Evolutionary conservation across 169 alveolate species (phyloP), one percentile per base, ranked within the genome.

Genomic region (Eimeria acervulina): DNA sequence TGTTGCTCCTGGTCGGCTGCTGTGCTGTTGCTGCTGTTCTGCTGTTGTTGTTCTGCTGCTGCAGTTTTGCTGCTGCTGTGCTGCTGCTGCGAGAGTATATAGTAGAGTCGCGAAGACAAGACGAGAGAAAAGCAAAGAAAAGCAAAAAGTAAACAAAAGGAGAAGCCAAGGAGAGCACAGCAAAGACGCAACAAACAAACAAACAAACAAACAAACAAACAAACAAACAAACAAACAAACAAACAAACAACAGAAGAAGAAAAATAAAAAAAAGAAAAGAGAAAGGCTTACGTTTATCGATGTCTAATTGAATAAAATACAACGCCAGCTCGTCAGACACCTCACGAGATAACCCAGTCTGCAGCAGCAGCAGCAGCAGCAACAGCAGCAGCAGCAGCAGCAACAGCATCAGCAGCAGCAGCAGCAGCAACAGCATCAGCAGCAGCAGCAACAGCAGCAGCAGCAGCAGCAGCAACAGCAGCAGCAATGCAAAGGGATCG

Each of bases 251-350:
- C n/a, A n/a, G n/a, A n/a, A n/a, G n/a, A n/a, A n/a, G n/a, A n/a
- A n/a, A n/a, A n/a, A n/a, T 7, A 15, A 15, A 55, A 15, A 68
- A 68, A 68, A 68, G 4, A 33, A n/a, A 6, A 21, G n/a, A 10
- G n/a, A n/a, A n/a, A n/a, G n/a, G n/a, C n/a, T 33, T 38, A 76
- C 87, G 87, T 38, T 76, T 76, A 28, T 76, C 87, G n/a, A 76
- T 33, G n/a, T 76, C 87, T 13, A 76, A 59, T n/a, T 76, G 87
- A 10, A 76, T 33, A 28, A 76, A 76, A 38, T 76, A 76, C 21
- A 76, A 38, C 2, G 87, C 87, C 55, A 76, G 55, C 7, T 76
- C 55, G 59, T 76, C 55, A 1, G 6, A n/a, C 6, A 76, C 28
- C 33, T 76, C 87, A 2, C 55, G 59, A 76, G 87, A 19, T 15